These are phyloP conservation scores for Thamnidium elegans DNA, from an alignment of 192 early-diverging fungal genomes.

Conservation along the genomic window DNA sequence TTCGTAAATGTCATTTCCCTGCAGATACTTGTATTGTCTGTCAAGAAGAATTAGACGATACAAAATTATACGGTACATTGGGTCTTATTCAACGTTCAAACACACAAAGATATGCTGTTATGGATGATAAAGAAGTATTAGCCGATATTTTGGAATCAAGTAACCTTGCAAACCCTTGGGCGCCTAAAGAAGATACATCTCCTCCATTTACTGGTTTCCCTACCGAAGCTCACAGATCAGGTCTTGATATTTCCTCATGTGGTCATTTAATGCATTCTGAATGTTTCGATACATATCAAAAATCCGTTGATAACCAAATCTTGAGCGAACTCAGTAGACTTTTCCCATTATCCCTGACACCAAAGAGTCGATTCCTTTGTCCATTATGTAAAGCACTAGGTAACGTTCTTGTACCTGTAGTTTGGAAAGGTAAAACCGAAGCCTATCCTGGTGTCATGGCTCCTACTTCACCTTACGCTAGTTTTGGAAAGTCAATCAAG, in stretches of 20 bases:
- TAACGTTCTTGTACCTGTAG: conserved; percentile 83
- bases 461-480: neutral
- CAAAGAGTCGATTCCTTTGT: conserved; percentile 83
- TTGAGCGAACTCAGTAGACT: conserved; percentile 27
- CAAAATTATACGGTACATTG: conserved; percentile 73
- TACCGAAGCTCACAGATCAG: conserved; percentile 60
- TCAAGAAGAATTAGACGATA: conserved; percentile 78
- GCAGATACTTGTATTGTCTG: conserved; percentile 93
- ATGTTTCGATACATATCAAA: conserved; percentile 86
- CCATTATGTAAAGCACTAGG: conserved; percentile 94
- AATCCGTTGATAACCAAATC: conserved; percentile 67
- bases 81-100: conserved; percentile 78
- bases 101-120: conserved; percentile 67
- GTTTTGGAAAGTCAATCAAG: neutral
- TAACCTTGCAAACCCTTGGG: neutral
- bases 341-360: conserved; percentile 27
- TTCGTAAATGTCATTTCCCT: conserved; percentile 63
- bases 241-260: conserved; percentile 82
- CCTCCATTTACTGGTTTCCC: conserved; percentile 52
- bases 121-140: conserved; percentile 57
- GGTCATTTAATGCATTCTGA: conserved; percentile 94
- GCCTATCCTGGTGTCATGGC: conserved; percentile 49
- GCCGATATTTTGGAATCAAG: conserved; percentile 33
- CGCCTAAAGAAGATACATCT: neutral
- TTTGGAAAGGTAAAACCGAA: conserved; percentile 65